Base-by-base conservation (phyloP, 805 yeast species). In the Metschnikowia continentalis region DNA sequence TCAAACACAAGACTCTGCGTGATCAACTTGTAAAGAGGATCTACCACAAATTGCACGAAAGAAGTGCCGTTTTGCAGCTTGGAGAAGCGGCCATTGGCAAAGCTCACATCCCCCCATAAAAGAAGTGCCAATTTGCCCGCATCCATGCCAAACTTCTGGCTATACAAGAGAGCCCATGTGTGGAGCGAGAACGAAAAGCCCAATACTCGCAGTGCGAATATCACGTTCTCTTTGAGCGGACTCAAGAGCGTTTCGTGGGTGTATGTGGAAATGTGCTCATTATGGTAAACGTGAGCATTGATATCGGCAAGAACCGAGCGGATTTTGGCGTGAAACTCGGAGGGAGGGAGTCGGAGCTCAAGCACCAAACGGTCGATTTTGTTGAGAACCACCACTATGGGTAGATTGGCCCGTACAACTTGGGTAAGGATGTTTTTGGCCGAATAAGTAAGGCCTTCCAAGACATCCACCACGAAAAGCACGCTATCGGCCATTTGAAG, bases 311-410 rank as follows among this genome's bases (percentile, higher is more conserved):
- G 70, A 1, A 77, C 68, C 54, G 77, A 74, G 49, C 80, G 70
- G 30, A 94, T 57, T 61, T 94, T 91, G 60, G 78, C 75, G 61
- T 82, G 88, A 0, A 90, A 79, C 55, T 89, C 96, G 2, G 68
- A 57, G 2, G 90, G 89, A 0, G 96, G 88, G 3, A 92, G 70
- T 54, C 81, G 78, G 39, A 91, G 69, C 56, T 94, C 99, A 40
- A 91, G 61, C 0, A 92, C 76, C n/a, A 94, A 70, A 53, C 97
- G 69, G 64, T 94, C 99, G 7, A 95, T 58, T 66, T 95, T 94
- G 67, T 88, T 91, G 5, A 94, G 54, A 5, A 88, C 80, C 19
- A 91, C 66, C 3, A 76, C 68, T 15, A 92, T 65, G 0, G 83
- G 78, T 2, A 83, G 60, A 32, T 80, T 73, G 14, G 75, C 71